phyloP scores from a whole-genome alignment of 75 land plant species.

The Cunninghamia lanceolata region DNA sequence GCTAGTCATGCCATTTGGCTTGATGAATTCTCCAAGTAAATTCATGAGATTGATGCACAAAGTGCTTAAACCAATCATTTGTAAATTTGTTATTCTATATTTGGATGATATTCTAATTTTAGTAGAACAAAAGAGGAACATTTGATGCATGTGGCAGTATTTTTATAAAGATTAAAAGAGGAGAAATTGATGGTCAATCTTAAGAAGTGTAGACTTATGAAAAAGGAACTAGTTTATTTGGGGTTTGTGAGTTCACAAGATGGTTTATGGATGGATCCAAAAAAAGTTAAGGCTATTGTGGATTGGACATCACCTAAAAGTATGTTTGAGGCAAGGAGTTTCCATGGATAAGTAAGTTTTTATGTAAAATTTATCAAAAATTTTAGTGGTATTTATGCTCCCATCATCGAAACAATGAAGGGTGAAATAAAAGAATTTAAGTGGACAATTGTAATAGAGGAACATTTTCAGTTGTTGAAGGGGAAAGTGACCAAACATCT shows the following conservation, averaged over 20 bases:
- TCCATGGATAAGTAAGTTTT: slow-evolving; percentile 7
- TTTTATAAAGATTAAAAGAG: too few relatives aligned
- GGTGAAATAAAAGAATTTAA: not conserved
- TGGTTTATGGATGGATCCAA: too few relatives aligned
- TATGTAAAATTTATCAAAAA: not conserved
- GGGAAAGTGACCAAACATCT: not conserved
- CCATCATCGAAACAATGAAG: not conserved
- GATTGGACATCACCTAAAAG: too few relatives aligned
- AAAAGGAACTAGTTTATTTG: not conserved
- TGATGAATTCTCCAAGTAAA: slow-evolving; percentile 7
- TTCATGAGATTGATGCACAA: too few relatives aligned
- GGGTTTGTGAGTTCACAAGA: too few relatives aligned
- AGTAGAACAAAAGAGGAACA: not conserved
- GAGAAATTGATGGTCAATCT: too few relatives aligned
- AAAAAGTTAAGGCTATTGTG: too few relatives aligned
- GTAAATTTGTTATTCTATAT: too few relatives aligned
- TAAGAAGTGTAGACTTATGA: too few relatives aligned
- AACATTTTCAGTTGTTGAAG: not conserved
- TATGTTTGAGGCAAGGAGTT: not conserved
- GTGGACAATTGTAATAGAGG: not conserved
- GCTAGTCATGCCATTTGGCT: slow-evolving; percentile 17
- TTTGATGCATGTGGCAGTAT: too few relatives aligned
- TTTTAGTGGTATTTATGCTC: not conserved
- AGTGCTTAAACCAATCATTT: too few relatives aligned
- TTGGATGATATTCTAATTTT: too few relatives aligned